These are phyloP conservation scores for Peniophora sp. DNA, from an alignment of 1,284 basidiomycete genomes.

Conservation along the genomic window DNA sequence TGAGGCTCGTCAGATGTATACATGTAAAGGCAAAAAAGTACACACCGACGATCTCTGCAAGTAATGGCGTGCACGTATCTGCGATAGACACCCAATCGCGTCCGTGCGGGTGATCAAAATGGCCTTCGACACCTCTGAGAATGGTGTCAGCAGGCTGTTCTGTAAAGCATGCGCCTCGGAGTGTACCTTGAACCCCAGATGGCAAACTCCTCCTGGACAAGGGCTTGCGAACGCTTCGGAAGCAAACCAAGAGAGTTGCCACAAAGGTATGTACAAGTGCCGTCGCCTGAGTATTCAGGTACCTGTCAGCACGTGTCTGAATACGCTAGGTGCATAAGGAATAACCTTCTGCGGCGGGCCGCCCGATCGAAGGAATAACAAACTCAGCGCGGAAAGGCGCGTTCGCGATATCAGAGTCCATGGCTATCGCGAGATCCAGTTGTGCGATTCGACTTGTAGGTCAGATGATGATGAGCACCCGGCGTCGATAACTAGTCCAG, in stretches of 20 bases:
- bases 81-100: conserved; percentile 83
- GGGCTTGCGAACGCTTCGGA: conserved; percentile 62
- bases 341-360: conserved; percentile 34
- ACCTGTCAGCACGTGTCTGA: neutral
- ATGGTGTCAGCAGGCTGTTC: conserved; percentile 3
- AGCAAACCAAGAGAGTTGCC: conserved; percentile 93
- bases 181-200: conserved; percentile 80
- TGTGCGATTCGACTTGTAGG: too few species aligned
- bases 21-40: conserved; percentile 6
- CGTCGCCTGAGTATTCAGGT: conserved; percentile 30
- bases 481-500: too few species aligned
- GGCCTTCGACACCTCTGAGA: conserved; percentile 80
- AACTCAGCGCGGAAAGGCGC: conserved; percentile 44
- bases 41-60: conserved; percentile 80
- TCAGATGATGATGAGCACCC: neutral
- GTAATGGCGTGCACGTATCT: conserved; percentile 63
- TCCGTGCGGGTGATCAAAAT: conserved; percentile 81
- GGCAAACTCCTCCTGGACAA: conserved; percentile 79
- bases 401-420: conserved; percentile 1
- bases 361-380: conserved; percentile 50
- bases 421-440: neutral
- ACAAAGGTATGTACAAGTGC: conserved; percentile 79
- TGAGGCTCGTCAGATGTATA: conserved; percentile 4
- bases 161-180: conserved; percentile 8
- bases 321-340: neutral